Evolutionary conservation across 2,329 filamentous ascomycete genomes (phyloP), one percentile per base, ranked within the genome.

Genomic region (Cladosporium halotolerans): DNA sequence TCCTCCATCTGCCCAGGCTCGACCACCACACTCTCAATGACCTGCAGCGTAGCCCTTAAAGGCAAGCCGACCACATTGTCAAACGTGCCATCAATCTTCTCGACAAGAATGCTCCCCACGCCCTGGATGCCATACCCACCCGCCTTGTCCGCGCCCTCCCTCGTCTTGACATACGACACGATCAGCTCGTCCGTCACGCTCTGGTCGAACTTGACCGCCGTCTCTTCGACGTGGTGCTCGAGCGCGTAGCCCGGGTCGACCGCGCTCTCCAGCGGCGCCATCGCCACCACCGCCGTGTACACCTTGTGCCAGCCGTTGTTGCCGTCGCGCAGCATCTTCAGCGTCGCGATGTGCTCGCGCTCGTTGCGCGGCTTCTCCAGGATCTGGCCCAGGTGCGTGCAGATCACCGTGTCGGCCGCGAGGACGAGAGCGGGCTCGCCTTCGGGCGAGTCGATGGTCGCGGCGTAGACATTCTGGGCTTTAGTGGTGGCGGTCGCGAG

Each of bases 51-150:
- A 60, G 81, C 80, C 62, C 89, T 80, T 59, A 97, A 77, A 7
- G 93, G 93, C 69, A 99, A 69, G 0, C 93, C 93, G 28, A 99
- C 84, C 1, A 97, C 93, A 70, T 97, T 97, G 75, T 99, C 93
- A 64, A 89, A 88, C 52, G 83, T 84, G 9, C 93, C 93, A 59
- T 96, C 88, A 59, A 99, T 87, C 70, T 80, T 86, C 69, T 96
- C 90, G 10, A 99, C 84, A 54, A 99, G 72, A 68, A 96, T 84
- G 8, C 88, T 86, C 1, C 88, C 93, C 9, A 92, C 76, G 0
- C 92, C 93, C 72, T 99, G 93, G 50, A 99, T 81, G 1, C 89
- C 93, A 70, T 99, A 99, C 0, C 93, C 93, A 2, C 93, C 93
- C 0, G 93, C 93, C 76, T 97, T 99, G 71, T 97, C 93, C 9